Evolutionary conservation across 2,329 filamentous ascomycete genomes (phyloP), one percentile per base, ranked within the genome.

Genomic region (Lecanicillium sp.): DNA sequence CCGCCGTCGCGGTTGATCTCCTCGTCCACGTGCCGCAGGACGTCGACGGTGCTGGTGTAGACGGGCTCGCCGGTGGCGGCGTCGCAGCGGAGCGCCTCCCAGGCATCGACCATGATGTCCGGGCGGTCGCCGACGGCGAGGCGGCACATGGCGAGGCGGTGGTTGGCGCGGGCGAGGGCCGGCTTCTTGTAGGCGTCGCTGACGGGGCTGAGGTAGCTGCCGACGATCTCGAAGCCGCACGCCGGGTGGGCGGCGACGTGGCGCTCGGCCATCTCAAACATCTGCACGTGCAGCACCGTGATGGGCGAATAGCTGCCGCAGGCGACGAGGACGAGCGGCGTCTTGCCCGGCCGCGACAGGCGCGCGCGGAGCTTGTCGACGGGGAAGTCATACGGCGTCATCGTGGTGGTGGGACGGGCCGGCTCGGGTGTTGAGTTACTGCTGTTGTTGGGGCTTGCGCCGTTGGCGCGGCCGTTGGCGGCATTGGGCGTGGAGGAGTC

Each of bases 251-350:
- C 17, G 38, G 21, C 15, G 30, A 49, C 35, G 62, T 81, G 83
- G 66, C 90, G 86, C 58, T 82, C 80, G 3, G 86, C 86, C 79
- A 90, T 86, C 60, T 87, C 85, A 61, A 90, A 90, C 83, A 90
- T 90, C 62, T 86, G 82, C 52, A 90, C 70, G 62, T 90, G 86
- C 23, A 88, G 75, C 58, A 84, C 84, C 4, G 83, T 86, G 46
- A 83, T 80, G n/a, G 84, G 85, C 0, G 81, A 86, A 67, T 87
- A 89, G 60, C 73, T 77, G 41, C 78, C 81, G 58, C 81, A 84
- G 36, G 81, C 81, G 41, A 85, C 79, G 44, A 85, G 74, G 4
- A 84, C 78, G 21, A 86, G 70, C n/a, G 82, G 82, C 15, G 72
- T 81, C 62, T 77, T 80, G 51, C 69, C 67, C 15, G 74, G 62